Evolutionary conservation across 2,329 filamentous ascomycete species (phyloP), one percentile per base, ranked within the genome.

Genomic region (Boeremia exigua): DNA sequence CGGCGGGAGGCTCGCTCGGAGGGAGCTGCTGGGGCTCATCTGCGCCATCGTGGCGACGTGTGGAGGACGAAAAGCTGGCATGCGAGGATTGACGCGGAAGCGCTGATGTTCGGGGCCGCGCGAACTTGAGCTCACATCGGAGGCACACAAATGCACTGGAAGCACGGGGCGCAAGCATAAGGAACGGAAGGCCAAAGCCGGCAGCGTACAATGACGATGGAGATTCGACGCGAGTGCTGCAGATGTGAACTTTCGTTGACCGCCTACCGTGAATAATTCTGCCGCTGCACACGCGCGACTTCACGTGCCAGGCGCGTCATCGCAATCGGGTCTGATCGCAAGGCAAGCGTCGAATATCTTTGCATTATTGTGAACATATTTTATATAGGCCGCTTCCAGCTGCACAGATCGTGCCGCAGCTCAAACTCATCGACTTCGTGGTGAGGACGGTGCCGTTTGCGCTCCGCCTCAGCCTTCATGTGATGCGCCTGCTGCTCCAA

Each of bases 371-470:
- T 10, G 15, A 3, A 12, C 1, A 30, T 29, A 3, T 10, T 11
- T 12, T 51, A 66, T 14, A 61, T 59, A 17, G 65, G 62, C 17
- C 80, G 67, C 30, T 64, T 70, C 80, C 80, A 82, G 51, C 78
- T 80, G 43, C 76, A 71, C 59, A 82, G 52, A 61, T 82, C 79
- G 33, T 81, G 78, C 42, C 80, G 69, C 38, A 81, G 62, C 40
- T 81, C 78, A 53, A 81, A 77, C 64, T 82, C 80, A 44, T 81
- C 77, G 29, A 81, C 70, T 61, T 82, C 80, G 29, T 77, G 74
- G 12, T 70, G 65, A 17, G 68, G 67, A 52, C 72, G 74, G 42
- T 71, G 65, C 28, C 71, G 66, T 43, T 71, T 68, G 51, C 66
- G 61, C 53, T 78, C 70, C 14, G 73, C 72, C 43, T 77, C 75